Evolutionary conservation across 2,329 filamentous ascomycete genomes (phyloP).

Genomic region (Penicillium vulpinum): DNA sequence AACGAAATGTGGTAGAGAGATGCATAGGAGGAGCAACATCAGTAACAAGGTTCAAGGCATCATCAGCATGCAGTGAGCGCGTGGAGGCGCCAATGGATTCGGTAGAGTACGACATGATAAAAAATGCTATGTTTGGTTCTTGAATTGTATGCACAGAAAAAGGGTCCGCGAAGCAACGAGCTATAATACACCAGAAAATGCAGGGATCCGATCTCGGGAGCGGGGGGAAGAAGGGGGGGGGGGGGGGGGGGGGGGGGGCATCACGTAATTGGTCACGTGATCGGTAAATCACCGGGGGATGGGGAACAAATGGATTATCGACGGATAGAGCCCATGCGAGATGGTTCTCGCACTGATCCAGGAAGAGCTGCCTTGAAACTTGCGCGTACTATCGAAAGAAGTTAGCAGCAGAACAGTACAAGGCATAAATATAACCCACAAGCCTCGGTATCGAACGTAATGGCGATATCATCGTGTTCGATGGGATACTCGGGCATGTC

Average conservation of each 20-base stretch:
- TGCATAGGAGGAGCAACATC: conserved; percentile 89
- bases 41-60: conserved; percentile 68
- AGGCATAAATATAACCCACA: conserved; percentile 55
- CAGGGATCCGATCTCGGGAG: conserved; percentile 1
- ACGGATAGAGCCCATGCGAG: conserved; percentile 44
- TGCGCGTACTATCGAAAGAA: conserved; percentile 34
- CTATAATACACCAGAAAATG: conserved; percentile 17
- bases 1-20: conserved; percentile 88
- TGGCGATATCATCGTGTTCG: conserved; percentile 87
- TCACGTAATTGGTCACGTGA: conserved; percentile 22
- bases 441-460: conserved; percentile 76
- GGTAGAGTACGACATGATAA: conserved; percentile 28
- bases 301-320: conserved; percentile 27
- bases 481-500: conserved; percentile 87
- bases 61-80: conserved; percentile 77
- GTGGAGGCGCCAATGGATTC: conserved; percentile 56
- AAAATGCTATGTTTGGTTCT: conserved; percentile 21
- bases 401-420: not conserved
- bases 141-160: conserved; percentile 22
- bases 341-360: conserved; percentile 40
- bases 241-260: conserved; percentile 9
- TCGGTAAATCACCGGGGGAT: not conserved
- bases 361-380: conserved; percentile 42
- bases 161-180: not conserved
- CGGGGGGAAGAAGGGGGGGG: not conserved